A percentile compares a stretch with the other conserved stretches of the same genome.
phyloP scores from a whole-genome alignment of 192 early-diverging fungal genomes.

The Rhizophlyctis rosea region DNA sequence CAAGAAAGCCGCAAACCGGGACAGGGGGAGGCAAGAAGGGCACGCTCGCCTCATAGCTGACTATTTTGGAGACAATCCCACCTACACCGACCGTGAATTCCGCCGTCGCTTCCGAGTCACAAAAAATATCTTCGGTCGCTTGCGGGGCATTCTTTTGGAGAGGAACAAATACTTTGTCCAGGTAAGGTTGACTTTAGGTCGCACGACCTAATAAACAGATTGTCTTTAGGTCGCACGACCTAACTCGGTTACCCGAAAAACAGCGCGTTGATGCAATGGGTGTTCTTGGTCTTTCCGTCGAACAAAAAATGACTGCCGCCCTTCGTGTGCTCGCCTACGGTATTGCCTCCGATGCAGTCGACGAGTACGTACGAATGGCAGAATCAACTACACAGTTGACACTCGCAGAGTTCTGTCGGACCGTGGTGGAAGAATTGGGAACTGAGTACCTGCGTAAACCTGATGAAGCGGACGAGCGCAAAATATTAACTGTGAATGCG shows the following conservation, averaged over 20 bases:
- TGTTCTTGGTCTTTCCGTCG: conserved; percentile 8
- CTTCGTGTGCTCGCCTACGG: conserved; percentile 21
- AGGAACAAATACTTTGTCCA: not conserved
- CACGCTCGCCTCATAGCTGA: not conserved
- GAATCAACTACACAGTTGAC: conserved; percentile 36
- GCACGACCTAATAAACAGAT: no score
- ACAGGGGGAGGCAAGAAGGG: not conserved
- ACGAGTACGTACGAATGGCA: conserved; percentile 19
- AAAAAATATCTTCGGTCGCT: not conserved
- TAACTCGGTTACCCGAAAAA: not conserved
- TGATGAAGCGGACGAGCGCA: conserved; percentile 31
- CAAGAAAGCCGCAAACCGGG: not conserved
- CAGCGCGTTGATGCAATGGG: not conserved
- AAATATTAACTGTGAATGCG: conserved; percentile 23
- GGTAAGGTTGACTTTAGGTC: not conserved
- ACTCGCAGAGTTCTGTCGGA: conserved; percentile 34
- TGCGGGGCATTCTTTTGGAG: not conserved
- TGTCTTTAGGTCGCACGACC: not conserved
- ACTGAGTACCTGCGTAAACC: conserved; percentile 13
- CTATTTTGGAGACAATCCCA: not conserved
- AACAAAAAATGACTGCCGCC: conserved; percentile 19
- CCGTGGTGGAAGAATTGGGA: conserved; percentile 10
- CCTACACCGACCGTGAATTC: not conserved
- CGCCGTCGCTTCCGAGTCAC: not conserved
- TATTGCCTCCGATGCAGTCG: conserved; percentile 7